These are phyloP conservation scores for Bonnemaisonia californica DNA, from an alignment of 31 red algal species.

Conservation along the genomic window DNA sequence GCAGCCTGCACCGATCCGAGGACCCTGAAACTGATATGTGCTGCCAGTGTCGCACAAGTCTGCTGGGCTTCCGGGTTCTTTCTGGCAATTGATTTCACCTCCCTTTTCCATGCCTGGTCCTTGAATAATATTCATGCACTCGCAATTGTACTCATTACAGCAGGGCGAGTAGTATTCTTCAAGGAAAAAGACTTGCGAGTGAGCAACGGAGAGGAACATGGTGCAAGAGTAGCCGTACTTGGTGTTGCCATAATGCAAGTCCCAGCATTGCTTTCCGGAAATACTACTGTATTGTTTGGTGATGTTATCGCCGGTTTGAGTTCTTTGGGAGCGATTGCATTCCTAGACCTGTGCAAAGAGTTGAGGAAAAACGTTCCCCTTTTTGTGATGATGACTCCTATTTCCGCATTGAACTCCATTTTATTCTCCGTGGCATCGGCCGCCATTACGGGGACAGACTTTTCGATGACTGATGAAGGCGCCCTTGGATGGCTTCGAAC, in stretches of 20 bases:
- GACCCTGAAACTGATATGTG: constrained; percentile 19
- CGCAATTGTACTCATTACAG: constrained; percentile 40
- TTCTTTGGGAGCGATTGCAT: constrained; percentile 42
- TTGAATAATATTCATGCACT: constrained; percentile 60
- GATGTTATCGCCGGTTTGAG: constrained; percentile 47
- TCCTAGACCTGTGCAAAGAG: constrained; percentile 38
- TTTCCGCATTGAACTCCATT: constrained; percentile 47
- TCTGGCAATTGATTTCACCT: constrained; percentile 57
- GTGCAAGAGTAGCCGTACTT: constrained; percentile 31
- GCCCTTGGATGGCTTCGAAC: constrained; percentile 49
- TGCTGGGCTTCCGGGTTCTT: constrained; percentile 66
- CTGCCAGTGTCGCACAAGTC: constrained; percentile 49
- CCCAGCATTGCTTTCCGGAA: constrained; percentile 14
- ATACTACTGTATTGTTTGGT: constrained; percentile 13
- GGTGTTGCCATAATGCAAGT: constrained; percentile 52
- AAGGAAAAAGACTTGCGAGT: constrained; percentile 12
- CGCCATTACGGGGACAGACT: constrained; percentile 51
- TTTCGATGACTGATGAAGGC: constrained; percentile 56
- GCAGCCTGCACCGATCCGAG: constrained; percentile 3
- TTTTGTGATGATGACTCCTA: constrained; percentile 64
- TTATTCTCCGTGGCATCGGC: constrained; percentile 49
- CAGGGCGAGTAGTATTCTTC: constrained; percentile 11
- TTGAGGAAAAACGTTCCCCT: constrained; percentile 51
- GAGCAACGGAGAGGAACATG: constrained; percentile 24
- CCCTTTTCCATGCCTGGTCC: constrained; percentile 59